phyloP scores from a whole-genome alignment of 768 basidiomycete genomes.

The Leucosporidium scottii region DNA sequence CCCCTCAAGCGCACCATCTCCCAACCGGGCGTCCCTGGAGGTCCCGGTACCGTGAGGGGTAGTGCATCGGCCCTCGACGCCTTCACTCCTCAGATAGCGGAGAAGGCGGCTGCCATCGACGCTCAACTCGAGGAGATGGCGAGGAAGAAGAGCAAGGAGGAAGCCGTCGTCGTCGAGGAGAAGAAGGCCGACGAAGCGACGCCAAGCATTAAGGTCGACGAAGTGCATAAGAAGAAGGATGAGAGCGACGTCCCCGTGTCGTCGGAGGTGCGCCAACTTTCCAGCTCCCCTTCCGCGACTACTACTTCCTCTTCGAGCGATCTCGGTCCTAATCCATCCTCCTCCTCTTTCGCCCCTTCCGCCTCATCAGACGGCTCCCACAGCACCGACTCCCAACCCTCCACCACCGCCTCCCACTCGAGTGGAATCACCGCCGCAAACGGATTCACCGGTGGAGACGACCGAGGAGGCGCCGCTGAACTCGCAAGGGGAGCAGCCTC shows the following conservation, averaged over 20 bases:
- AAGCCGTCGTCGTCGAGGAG: conserved; percentile 5
- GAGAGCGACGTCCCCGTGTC: conserved; percentile 35
- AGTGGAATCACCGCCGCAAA: too few relatives aligned
- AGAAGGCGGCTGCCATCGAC: not conserved
- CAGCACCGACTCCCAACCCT: too few relatives aligned
- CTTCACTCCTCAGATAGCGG: too few relatives aligned
- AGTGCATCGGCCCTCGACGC: too few relatives aligned
- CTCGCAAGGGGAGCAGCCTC: too few relatives aligned
- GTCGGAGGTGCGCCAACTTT: conserved; percentile 10
- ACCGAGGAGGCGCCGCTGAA: too few relatives aligned
- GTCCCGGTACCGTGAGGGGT: not conserved
- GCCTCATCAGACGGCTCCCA: too few relatives aligned
- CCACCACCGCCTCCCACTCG: too few relatives aligned
- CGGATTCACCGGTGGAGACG: too few relatives aligned
- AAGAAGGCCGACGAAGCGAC: not conserved
- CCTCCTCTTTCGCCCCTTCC: too few relatives aligned
- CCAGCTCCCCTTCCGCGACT: not conserved
- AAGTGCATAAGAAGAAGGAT: conserved; percentile 46
- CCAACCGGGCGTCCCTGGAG: conserved; percentile 6
- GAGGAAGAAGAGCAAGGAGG: not conserved
- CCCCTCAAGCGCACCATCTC: conserved; percentile 17
- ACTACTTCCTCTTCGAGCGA: not conserved
- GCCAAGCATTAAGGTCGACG: not conserved
- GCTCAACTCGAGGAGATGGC: not conserved
- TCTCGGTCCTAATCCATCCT: too few relatives aligned